Evolutionary conservation across 352 stramenopile species (phyloP).

Genomic region (Phytophthora hibernalis): DNA sequence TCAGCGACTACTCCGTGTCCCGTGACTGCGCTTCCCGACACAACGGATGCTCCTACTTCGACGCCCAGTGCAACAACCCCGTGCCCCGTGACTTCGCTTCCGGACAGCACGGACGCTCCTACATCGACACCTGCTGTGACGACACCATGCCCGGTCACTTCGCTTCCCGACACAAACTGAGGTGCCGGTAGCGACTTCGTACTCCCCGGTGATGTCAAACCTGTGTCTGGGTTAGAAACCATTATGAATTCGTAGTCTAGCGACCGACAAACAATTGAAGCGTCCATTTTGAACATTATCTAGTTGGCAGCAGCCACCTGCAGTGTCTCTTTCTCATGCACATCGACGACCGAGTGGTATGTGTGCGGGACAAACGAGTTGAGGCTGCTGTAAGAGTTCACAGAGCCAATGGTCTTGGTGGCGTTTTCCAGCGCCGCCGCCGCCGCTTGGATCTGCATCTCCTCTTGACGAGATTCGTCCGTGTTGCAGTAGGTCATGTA

Average conservation of each 20-base stretch:
- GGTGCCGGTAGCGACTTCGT: neutral
- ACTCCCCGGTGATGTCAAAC: neutral
- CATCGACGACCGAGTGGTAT: slow-evolving; percentile 20
- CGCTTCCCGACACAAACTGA: neutral
- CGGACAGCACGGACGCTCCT: neutral
- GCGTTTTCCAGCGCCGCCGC: slow-evolving; percentile 19
- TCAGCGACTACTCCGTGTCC: neutral
- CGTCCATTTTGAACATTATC: slow-evolving; percentile 13
- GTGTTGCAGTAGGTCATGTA: slow-evolving; percentile 52
- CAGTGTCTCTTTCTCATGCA: slow-evolving; percentile 32
- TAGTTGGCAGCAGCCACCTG: slow-evolving; percentile 36
- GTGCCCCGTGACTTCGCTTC: neutral
- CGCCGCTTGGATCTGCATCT: slow-evolving; percentile 25
- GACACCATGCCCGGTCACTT: neutral
- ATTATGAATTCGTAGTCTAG: slow-evolving; percentile 9
- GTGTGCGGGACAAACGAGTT: slow-evolving; percentile 17
- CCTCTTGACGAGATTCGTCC: slow-evolving; percentile 28
- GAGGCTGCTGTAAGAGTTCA: slow-evolving; percentile 32
- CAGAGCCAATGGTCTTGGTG: slow-evolving; percentile 16
- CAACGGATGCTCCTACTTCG: neutral
- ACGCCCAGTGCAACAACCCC: neutral
- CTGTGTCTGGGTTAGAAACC: slow-evolving; percentile 27
- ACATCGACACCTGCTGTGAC: too few species aligned
- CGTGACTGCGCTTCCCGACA: neutral
- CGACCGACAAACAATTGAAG: slow-evolving; percentile 1